These are phyloP conservation scores for Lenwebbia sp. DNA, from an alignment of 345 rosid species.

Conservation along the genomic window DNA sequence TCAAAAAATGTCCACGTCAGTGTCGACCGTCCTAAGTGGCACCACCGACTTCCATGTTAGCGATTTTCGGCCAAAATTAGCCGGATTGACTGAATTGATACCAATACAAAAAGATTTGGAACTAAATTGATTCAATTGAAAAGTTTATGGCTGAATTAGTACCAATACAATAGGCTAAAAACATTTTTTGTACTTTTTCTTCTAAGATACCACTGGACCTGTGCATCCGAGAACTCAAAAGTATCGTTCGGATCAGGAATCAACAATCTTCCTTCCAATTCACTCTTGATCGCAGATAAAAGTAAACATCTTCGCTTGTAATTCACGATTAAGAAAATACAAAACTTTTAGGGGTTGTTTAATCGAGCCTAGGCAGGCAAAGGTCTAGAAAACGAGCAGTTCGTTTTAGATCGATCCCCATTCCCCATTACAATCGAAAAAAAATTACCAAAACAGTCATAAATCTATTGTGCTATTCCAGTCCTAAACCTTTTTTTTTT, in stretches of 20 bases:
- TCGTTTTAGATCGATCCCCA: not conserved
- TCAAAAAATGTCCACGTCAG: too few relatives aligned
- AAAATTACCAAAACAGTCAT: too few relatives aligned
- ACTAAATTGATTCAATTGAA: too few relatives aligned
- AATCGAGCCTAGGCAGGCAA: not conserved
- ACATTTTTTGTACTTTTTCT: not conserved
- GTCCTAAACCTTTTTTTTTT: too few relatives aligned
- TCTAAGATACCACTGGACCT: not conserved
- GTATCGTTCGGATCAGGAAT: not conserved
- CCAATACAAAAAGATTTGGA: too few relatives aligned
- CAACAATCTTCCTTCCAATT: not conserved
- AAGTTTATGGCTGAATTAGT: too few relatives aligned
- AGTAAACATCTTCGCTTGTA: rapidly evolving
- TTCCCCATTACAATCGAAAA: not conserved
- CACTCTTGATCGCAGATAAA: not conserved
- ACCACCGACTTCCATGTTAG: too few relatives aligned
- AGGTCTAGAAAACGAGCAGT: not conserved
- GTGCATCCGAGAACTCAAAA: not conserved
- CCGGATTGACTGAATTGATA: too few relatives aligned
- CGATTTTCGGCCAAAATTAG: too few relatives aligned
- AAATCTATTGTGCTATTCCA: too few relatives aligned
- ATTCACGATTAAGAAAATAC: not conserved
- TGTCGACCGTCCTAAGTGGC: too few relatives aligned
- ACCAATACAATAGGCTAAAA: too few relatives aligned
- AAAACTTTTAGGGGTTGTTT: not conserved